Evolutionary conservation across 179 eudicot species (phyloP), one percentile per base, ranked within the genome.

Genomic region (Silene coronaria): DNA sequence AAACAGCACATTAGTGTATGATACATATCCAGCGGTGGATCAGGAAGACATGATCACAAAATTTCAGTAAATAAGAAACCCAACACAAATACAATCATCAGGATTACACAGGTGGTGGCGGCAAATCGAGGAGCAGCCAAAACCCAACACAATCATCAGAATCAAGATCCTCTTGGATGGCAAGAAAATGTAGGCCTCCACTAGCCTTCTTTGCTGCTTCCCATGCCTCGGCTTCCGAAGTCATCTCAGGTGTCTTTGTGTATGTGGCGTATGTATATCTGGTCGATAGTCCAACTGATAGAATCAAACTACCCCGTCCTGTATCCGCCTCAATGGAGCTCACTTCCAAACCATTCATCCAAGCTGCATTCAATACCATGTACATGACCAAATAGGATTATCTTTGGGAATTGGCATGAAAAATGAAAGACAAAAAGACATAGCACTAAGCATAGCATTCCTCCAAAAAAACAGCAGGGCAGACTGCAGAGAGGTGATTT

Each of bases 311-410:
- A 57, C 86, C 96, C 58, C 84, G 79, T 4, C 80, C 77, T 11
- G 84, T 77, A 46, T 94, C 97, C 8, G 94, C 90, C 86, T 94
- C 98, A 30, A 94, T 76, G 6, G 97, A 87, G 80, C 94, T 89
- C 62, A 94, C 97, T 86, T 94, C 98, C 81, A 92, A 76, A 17
- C 98, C 98, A 64, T 92, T 94, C 97, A 94, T 94, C 98, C 98
- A 94, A 74, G 94, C 98, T 94, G 90, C 83, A 82, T 51, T 22
- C 13, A 14, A 36, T 10, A 26, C 34, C 21, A 53, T 53, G 61
- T 27, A 32, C 46, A 74, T 45, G n/a, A 27, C 71, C 73, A 77
- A 17, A 30, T 60, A 22, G 19, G 46, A 34, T 64, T 21, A 67
- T 42, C 48, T 42, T 9, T 11, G 13, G 48, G 48, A 42, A 42